Evolutionary conservation across 176 grass and related monocot species (phyloP).

Genomic region (Raddia distichophylla): DNA sequence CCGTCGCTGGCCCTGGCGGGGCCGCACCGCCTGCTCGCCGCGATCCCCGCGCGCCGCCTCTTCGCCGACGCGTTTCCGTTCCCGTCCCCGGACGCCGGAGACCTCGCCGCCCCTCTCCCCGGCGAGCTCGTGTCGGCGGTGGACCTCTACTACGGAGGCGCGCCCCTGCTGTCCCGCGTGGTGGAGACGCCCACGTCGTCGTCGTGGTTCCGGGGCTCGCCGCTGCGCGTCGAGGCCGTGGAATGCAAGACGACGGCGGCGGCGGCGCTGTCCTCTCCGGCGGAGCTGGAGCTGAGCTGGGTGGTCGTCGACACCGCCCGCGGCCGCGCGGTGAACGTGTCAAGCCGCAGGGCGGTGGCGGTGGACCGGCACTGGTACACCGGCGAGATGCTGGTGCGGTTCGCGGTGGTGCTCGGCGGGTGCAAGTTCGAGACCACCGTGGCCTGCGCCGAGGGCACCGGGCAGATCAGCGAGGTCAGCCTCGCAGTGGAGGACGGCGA

Average conservation of each 20-base stretch:
- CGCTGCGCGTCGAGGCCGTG: constrained; percentile 67
- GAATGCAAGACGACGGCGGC: constrained; percentile 42
- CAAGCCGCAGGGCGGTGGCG: constrained; percentile 56
- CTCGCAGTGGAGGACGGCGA: constrained; percentile 61
- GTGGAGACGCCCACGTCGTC: constrained; percentile 58
- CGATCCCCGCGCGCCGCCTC: constrained; percentile 46
- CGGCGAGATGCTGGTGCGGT: constrained; percentile 67
- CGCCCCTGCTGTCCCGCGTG: constrained; percentile 54
- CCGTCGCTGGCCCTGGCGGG: constrained; percentile 55
- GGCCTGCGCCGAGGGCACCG: constrained; percentile 41
- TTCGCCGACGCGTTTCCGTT: constrained; percentile 70
- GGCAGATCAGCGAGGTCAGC: constrained; percentile 48
- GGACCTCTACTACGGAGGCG: constrained; percentile 51
- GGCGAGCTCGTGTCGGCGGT: constrained; percentile 63
- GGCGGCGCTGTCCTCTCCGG: constrained; percentile 5
- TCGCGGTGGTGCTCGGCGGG: constrained; percentile 61
- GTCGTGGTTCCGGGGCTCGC: constrained; percentile 62
- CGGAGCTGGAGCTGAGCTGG: constrained; percentile 69
- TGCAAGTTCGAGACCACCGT: constrained; percentile 56
- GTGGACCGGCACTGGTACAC: constrained; percentile 74
- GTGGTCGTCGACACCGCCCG: constrained; percentile 51
- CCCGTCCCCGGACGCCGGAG: constrained; percentile 24
- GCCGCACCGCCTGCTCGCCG: constrained; percentile 15
- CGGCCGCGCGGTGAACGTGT: constrained; percentile 57
- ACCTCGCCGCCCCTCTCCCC: not conserved